Base-by-base conservation (phyloP, 768 basidiomycete genomes). In the Lactifluus subvellereus region DNA sequence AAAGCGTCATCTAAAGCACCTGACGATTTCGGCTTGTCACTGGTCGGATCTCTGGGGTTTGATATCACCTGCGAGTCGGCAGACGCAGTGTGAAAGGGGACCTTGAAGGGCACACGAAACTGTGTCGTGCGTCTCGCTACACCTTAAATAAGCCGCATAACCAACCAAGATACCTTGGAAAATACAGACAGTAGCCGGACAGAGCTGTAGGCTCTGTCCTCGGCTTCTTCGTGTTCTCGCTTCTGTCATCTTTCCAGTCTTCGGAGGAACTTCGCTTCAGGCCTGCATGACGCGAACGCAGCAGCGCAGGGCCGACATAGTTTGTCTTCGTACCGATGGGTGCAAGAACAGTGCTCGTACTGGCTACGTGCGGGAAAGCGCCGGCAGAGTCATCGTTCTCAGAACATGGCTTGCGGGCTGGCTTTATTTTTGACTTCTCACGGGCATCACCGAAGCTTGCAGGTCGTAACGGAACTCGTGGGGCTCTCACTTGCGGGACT, bases 41-140 rank as follows among this genome's bases (percentile, higher is more conserved):
- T 20, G 6, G 54, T 40, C 18, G 62, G 13, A 18, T 32, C 42
- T 22, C 27, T 33, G 16, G 20, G 32, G 14, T 11, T 47, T 30
- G 42, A 52, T 10, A 16, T 30, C 13, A 33, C 37, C 6, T 18
- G 42, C 47, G 6, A 54, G 42, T 35, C 22, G 40, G 30, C 52
- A 49, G 48, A 37, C 20, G 56, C 30, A 18, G 47, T 54, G 53
- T 66, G 68, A 6, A 68, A 47, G 7, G 73, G 70, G 0, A 68
- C 70, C 55, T 68, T 77, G 67, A 74, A 75, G 1, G 78, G 75
- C 1, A 70, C 69, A 59, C 74, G 77, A 65, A 71, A 68, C 14
- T 60, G 68, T 40, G 61, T 18, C 1, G 14, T 53, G 43, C 49
- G 47, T 42, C 33, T 60, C 9, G 20, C 53, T 56, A 40, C 22